Percentiles rank a stretch among this genome's conserved stretches.
phyloP scores from a whole-genome alignment of 2,329 filamentous ascomycete genomes.

The Exophiala alcalophila region DNA sequence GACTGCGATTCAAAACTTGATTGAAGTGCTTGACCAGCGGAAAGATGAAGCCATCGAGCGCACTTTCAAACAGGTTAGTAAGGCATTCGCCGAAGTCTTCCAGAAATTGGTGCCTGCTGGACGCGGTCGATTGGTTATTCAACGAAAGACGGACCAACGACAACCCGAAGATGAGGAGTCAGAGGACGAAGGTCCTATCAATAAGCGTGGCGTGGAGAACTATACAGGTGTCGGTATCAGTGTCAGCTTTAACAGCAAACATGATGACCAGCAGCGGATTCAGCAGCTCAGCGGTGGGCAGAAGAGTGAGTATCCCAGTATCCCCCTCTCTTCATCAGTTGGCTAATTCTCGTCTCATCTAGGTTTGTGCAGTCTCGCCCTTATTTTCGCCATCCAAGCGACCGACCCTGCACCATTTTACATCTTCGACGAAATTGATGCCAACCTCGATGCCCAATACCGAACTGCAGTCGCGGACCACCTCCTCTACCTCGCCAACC shows the following conservation, averaged over 20 bases:
- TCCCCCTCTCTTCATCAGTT: neutral
- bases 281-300: slow-evolving; percentile 96
- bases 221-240: slow-evolving; percentile 95
- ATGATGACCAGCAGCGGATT: slow-evolving; percentile 96
- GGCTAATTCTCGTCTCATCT: slow-evolving; percentile 23
- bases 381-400: slow-evolving; percentile 98
- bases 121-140: slow-evolving; percentile 86
- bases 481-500: slow-evolving; percentile 71
- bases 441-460: slow-evolving; percentile 97
- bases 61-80: slow-evolving; percentile 96
- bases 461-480: slow-evolving; percentile 91
- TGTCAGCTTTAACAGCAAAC: slow-evolving; percentile 97
- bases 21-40: slow-evolving; percentile 85
- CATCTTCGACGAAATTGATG: slow-evolving; percentile 98
- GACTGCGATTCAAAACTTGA: slow-evolving; percentile 83
- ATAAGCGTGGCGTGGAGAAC: slow-evolving; percentile 71
- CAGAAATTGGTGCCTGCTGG: slow-evolving; percentile 93
- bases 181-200: slow-evolving; percentile 59
- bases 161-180: slow-evolving; percentile 61
- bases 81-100: slow-evolving; percentile 89
- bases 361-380: slow-evolving; percentile 92
- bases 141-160: slow-evolving; percentile 77
- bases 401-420: slow-evolving; percentile 98
- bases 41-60: slow-evolving; percentile 98
- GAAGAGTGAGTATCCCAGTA: slow-evolving; percentile 69